Conservation (phyloP, 805 yeast species). For the Candida rishiriensis region DNA sequence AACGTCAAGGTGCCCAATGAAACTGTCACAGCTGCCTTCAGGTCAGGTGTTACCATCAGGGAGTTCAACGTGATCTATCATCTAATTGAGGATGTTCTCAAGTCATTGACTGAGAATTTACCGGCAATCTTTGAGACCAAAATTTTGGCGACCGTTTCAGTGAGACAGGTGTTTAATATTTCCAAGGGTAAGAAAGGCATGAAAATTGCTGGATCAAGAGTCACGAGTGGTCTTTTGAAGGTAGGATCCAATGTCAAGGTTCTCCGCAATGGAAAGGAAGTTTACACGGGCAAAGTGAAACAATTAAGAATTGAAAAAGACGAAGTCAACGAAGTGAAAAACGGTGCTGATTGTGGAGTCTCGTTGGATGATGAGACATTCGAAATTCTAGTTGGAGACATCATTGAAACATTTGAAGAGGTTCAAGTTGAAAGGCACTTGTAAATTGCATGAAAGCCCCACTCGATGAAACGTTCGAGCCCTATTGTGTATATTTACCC, state of each 20-base stretch:
- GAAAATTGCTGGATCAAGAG: slow-evolving; percentile 85
- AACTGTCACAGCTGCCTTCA: slow-evolving; percentile 52
- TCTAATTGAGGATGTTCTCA: slow-evolving; percentile 78
- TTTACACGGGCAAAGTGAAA: slow-evolving; percentile 42
- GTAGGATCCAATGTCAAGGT: slow-evolving; percentile 43
- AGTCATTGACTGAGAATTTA: slow-evolving; percentile 52
- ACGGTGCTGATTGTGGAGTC: slow-evolving; percentile 90
- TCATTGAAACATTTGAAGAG: slow-evolving; percentile 69
- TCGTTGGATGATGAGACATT: slow-evolving; percentile 43
- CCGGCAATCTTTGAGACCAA: slow-evolving; percentile 65
- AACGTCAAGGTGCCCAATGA: slow-evolving; percentile 67
- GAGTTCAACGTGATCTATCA: slow-evolving; percentile 82
- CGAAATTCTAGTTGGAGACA: slow-evolving; percentile 54
- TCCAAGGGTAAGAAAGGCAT: slow-evolving; percentile 50
- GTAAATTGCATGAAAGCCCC: slow-evolving; percentile 10
- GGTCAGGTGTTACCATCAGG: slow-evolving; percentile 50
- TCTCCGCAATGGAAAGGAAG: slow-evolving; percentile 44
- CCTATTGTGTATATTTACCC: too few species aligned
- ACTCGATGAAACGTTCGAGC: too few species aligned
- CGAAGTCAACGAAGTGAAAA: slow-evolving; percentile 69
- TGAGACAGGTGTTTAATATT: slow-evolving; percentile 70
- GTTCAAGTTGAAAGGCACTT: slow-evolving; percentile 51
- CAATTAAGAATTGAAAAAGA: slow-evolving; percentile 80
- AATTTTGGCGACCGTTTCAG: slow-evolving; percentile 58
- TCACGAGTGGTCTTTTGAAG: slow-evolving; percentile 61